A percentile compares a stretch with the other conserved stretches of the same genome.
Conservation (phyloP, 1,139 yeast genomes). For the Candida tetrigidarum region DNA sequence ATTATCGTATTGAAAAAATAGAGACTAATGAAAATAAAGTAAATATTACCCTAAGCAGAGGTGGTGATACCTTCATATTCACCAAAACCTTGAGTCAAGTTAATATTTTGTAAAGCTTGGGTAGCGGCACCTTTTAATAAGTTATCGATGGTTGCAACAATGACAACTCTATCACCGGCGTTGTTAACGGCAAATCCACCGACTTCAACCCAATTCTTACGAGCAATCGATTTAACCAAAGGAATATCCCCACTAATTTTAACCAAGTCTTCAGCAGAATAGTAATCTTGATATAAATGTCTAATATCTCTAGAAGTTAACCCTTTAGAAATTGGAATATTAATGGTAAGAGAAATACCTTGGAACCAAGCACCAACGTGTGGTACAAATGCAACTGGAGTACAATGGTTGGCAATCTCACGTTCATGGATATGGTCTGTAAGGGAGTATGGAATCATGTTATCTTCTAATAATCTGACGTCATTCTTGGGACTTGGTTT, state of each 20-base stretch:
- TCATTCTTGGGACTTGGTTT: slow-evolving; percentile 98
- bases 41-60: slow-evolving; percentile 19
- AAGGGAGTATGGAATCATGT: slow-evolving; percentile 91
- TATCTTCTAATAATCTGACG: slow-evolving; percentile 68
- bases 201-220: slow-evolving; percentile 91
- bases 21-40: not conserved
- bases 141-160: slow-evolving; percentile 95
- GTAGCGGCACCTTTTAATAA: slow-evolving; percentile 98
- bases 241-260: slow-evolving; percentile 91
- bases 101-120: slow-evolving; percentile 95
- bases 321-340: slow-evolving; percentile 77
- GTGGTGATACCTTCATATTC: slow-evolving; percentile 95
- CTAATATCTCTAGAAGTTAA: slow-evolving; percentile 83
- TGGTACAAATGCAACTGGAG: slow-evolving; percentile 86
- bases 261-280: slow-evolving; percentile 84
- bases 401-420: slow-evolving; percentile 80
- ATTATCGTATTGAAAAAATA: no score
- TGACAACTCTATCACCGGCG: slow-evolving; percentile 86
- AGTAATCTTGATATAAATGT: slow-evolving; percentile 85
- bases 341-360: slow-evolving; percentile 92
- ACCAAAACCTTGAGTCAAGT: slow-evolving; percentile 85
- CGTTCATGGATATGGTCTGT: slow-evolving; percentile 97
- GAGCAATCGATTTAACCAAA: slow-evolving; percentile 85
- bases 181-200: slow-evolving; percentile 97
- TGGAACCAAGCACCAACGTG: slow-evolving; percentile 99